phyloP scores from a whole-genome alignment of 345 rosid species.

The Arabidopsis thaliana region TAIR10.1 NC_003074.8:20534001-20534500 shows the following conservation, averaged over 20 bases:
- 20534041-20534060: background rate
- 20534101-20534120: slow-evolving; percentile 31
- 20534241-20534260: too few relatives aligned
- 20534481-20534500: background rate
- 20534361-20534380: background rate
- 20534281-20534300: background rate
- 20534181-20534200: background rate
- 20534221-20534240: background rate
- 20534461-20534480: background rate
- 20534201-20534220: background rate
- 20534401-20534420: too few relatives aligned
- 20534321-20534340: background rate
- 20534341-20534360: background rate
- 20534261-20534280: background rate
- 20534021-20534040: slow-evolving; percentile 19
- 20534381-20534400: too few relatives aligned
- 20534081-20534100: slow-evolving; percentile 12
- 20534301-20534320: background rate
- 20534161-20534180: slow-evolving; percentile 29
- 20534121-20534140: slow-evolving; percentile 27
- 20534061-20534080: slow-evolving; percentile 6
- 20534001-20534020: background rate
- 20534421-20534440: too few relatives aligned
- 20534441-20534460: background rate
- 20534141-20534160: slow-evolving; percentile 22